Evolutionary conservation across 1,284 basidiomycete species (phyloP), one percentile per base, ranked within the genome.

Genomic region (Fomitopsis schrenkii): DNA sequence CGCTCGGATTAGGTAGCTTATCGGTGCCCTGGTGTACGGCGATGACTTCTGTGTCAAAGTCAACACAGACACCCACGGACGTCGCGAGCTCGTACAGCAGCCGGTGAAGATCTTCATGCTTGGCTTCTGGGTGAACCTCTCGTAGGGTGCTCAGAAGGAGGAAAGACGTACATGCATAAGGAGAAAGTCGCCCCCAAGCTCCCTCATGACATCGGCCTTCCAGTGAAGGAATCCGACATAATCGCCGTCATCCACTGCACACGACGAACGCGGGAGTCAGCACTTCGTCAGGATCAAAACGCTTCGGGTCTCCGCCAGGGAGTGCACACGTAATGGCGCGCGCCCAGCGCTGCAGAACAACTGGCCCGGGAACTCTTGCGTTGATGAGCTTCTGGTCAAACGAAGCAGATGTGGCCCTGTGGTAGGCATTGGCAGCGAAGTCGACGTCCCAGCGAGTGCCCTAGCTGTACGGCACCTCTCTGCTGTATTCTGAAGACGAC

Each of bases 151-250:
- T 30, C 7, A 17, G 48, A 7, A 30, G 48, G 15, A 17, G 28
- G 42, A 9, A 61, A 55, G 19, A 52, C n/a, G 36, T 62, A 73
- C 70, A 57, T 72, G 67, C 61, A 70, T 66, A 57, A 84, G 68
- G 50, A 80, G 68, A 64, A 84, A 84, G 22, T 83, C 79, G 1
- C 79, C 83, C 6, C 84, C 84, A 0, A 80, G 79, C 62, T 85
- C 84, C 58, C 77, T 72, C 61, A 86, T 76, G 6, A 86, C 76
- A 35, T 81, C 80, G 57, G 83, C 77, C 61, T 76, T 75, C 82
- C 84, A 86, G 61, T 79, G 76, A 26, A 82, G 66, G 58, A 70
- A 72, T 22, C 84, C 85, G 22, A 81, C 67, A 50, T 73, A 62
- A 46, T 82, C 72, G n/a, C 78, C 79, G 1, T 77, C 77, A 45